Percentiles rank a stretch among this genome's conserved stretches.
Conservation (phyloP, 1,284 basidiomycete genomes). For the Boletus calvinii region DNA sequence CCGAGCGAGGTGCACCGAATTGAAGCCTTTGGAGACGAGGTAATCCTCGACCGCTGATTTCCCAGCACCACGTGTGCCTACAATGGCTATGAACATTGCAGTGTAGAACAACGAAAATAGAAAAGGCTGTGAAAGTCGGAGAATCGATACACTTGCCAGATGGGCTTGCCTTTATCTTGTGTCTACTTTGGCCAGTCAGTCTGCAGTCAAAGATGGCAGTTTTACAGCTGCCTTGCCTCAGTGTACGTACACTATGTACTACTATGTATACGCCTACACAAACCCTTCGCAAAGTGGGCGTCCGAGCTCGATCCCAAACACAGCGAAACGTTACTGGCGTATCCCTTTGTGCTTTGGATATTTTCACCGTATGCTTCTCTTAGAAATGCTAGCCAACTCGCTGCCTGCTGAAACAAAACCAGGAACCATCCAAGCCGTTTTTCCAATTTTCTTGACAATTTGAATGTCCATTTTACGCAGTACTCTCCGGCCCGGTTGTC, state of each 20-base stretch:
- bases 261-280: no score
- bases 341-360: no score
- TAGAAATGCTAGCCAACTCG: neutral
- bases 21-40: constrained; percentile 61
- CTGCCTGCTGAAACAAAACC: neutral
- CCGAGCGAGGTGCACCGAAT: constrained; percentile 37
- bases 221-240: no score
- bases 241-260: no score
- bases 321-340: no score
- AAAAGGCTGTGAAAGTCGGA: neutral
- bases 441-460: neutral
- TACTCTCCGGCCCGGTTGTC: constrained; percentile 8
- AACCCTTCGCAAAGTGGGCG: no score
- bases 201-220: neutral
- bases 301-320: no score
- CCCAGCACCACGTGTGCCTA: constrained; percentile 82
- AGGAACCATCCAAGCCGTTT: neutral
- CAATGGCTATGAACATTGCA: constrained; percentile 80
- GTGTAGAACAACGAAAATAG: neutral
- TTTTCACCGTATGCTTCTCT: no score
- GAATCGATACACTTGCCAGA: no score
- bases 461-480: neutral
- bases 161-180: neutral
- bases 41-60: constrained; percentile 78
- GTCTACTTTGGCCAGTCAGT: neutral